Percentiles rank a stretch among this genome's conserved stretches.
These are phyloP conservation scores for Epichloe bromicola DNA, from an alignment of 2,329 filamentous ascomycete genomes.

Conservation along the genomic window DNA sequence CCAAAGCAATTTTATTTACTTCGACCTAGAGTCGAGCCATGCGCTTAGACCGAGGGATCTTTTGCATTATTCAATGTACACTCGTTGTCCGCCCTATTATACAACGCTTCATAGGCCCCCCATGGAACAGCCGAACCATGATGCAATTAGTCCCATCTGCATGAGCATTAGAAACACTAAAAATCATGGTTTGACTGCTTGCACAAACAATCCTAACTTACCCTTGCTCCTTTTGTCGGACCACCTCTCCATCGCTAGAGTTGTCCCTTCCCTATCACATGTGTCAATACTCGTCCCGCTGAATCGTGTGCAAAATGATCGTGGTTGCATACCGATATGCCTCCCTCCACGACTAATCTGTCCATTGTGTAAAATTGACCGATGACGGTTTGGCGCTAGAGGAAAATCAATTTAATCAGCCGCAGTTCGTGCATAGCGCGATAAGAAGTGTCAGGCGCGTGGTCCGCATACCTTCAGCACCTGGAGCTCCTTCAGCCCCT, in stretches of 20 bases:
- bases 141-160: constrained; percentile 6
- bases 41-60: neutral
- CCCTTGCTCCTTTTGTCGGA: constrained; percentile 70
- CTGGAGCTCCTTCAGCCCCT: constrained; percentile 75
- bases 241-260: constrained; percentile 50
- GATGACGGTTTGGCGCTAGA: constrained; percentile 81
- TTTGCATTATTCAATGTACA: constrained; percentile 3
- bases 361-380: constrained; percentile 93
- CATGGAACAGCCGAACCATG: neutral
- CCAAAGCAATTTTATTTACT: neutral
- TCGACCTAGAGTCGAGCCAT: neutral
- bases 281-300: neutral
- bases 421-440: constrained; percentile 5
- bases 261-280: constrained; percentile 51
- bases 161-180: neutral
- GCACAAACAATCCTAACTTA: constrained; percentile 26
- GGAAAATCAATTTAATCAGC: constrained; percentile 3
- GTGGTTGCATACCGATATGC: constrained; percentile 49
- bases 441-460: too few species aligned
- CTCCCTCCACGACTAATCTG: constrained; percentile 76
- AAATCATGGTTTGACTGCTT: neutral
- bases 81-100: neutral
- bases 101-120: constrained; percentile 3
- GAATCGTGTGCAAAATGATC: neutral
- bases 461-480: constrained; percentile 64